Conservation (phyloP, 2,329 filamentous ascomycete genomes). For the Trichophyton mentagrophytes region DNA sequence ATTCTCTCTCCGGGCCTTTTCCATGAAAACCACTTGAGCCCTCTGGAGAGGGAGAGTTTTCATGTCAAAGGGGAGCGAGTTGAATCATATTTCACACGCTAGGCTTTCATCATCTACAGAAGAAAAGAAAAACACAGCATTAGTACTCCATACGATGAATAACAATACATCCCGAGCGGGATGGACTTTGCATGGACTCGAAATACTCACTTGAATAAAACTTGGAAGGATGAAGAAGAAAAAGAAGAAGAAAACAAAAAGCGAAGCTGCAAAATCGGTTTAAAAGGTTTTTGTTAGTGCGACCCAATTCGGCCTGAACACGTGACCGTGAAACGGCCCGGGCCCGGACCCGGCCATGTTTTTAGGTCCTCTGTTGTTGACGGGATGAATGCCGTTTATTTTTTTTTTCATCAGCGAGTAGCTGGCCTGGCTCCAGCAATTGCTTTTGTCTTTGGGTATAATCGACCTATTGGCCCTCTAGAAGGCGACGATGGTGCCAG, state of each 20-base stretch:
- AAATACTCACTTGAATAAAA: slow-evolving; percentile 80
- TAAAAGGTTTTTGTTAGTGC: neutral
- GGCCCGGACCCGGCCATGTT: neutral
- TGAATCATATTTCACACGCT: slow-evolving; percentile 85
- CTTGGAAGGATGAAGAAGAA: slow-evolving; percentile 87
- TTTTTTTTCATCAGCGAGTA: neutral
- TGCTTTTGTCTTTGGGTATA: neutral
- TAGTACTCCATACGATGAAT: neutral
- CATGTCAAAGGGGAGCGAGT: slow-evolving; percentile 52
- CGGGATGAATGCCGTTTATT: neutral
- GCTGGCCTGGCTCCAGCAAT: neutral
- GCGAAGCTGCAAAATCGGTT: slow-evolving; percentile 6
- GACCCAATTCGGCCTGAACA: neutral
- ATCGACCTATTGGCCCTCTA: neutral
- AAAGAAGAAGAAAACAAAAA: slow-evolving; percentile 33
- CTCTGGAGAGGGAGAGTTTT: slow-evolving; percentile 66
- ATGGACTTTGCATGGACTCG: slow-evolving; percentile 2
- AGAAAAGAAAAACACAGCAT: neutral
- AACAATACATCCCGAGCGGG: neutral
- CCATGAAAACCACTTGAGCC: slow-evolving; percentile 79
- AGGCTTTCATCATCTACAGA: slow-evolving; percentile 95
- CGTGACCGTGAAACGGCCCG: neutral
- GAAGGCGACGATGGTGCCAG: neutral
- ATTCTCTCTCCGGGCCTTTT: slow-evolving; percentile 55
- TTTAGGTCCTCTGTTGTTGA: too few species aligned